Percentiles rank a stretch among this genome's conserved stretches.
phyloP scores from a whole-genome alignment of 2,329 filamentous ascomycete species.

The Fragosphaeria purpurea region DNA sequence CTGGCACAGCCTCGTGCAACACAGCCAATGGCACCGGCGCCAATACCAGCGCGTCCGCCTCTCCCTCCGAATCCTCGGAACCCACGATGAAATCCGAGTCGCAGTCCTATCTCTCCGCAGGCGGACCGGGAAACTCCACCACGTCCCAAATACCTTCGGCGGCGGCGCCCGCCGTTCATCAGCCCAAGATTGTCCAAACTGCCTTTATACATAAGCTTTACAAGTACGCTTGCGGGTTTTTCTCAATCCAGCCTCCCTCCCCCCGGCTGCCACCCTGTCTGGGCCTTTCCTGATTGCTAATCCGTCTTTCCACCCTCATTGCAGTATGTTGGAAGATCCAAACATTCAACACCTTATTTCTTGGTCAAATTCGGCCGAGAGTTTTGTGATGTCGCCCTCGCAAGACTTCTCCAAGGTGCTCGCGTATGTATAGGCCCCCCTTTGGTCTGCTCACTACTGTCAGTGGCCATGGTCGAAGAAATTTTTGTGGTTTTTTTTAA shows the following conservation, averaged over 20 bases:
- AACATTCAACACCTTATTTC: constrained; percentile 92
- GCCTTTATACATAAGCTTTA: constrained; percentile 99
- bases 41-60: constrained; percentile 15
- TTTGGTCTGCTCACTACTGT: background rate
- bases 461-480: too few relatives aligned
- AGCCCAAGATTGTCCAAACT: constrained; percentile 95
- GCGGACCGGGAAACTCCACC: constrained; percentile 30
- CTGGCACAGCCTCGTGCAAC: constrained; percentile 9
- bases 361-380: constrained; percentile 88
- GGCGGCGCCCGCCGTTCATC: constrained; percentile 70
- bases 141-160: constrained; percentile 22
- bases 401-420: constrained; percentile 97
- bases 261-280: too few relatives aligned
- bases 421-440: constrained; percentile 54
- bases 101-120: constrained; percentile 26
- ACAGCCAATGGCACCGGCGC: constrained; percentile 8
- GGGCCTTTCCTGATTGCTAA: background rate
- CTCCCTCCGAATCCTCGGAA: constrained; percentile 8
- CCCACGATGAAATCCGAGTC: constrained; percentile 25
- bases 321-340: constrained; percentile 90
- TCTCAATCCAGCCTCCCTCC: too few relatives aligned
- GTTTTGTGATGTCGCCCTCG: constrained; percentile 97
- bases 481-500: too few relatives aligned
- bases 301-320: background rate
- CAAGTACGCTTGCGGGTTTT: constrained; percentile 52